These are phyloP conservation scores for Fraxinus americana DNA, from an alignment of 257 asterid species.

Conservation along the genomic window DNA sequence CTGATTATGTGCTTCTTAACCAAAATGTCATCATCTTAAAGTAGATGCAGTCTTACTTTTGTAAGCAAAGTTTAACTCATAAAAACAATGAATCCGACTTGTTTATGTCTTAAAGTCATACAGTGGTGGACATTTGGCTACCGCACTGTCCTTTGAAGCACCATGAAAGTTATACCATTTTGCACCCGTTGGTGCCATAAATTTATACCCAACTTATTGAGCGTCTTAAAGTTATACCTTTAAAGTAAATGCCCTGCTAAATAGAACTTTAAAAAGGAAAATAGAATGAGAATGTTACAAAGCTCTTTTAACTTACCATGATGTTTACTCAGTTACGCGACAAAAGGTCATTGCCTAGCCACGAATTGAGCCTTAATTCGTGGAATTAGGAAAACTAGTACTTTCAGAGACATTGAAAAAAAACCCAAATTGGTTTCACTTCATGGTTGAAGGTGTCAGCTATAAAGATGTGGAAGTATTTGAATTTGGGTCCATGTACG, in stretches of 20 bases:
- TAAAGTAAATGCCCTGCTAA: not conserved
- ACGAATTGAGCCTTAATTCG: not conserved
- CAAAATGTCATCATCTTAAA: not conserved
- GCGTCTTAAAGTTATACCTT: not conserved
- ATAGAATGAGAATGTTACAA: not conserved
- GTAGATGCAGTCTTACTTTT: constrained; percentile 12
- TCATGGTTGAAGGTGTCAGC: not conserved
- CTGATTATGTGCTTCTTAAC: constrained; percentile 10
- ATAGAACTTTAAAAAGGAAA: not conserved
- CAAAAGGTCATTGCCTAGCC: not conserved
- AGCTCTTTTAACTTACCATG: not conserved
- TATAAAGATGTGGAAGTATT: not conserved
- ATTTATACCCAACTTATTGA: not conserved
- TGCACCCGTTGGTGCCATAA: not conserved
- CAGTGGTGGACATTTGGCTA: constrained; percentile 12
- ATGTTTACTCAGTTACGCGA: not conserved
- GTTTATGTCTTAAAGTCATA: not conserved
- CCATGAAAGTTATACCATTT: not conserved
- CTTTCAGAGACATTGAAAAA: not conserved
- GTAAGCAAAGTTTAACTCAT: constrained; percentile 11
- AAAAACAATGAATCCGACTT: not conserved
- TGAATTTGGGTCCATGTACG: too few relatives aligned
- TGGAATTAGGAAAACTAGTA: not conserved
- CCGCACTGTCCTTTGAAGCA: constrained; percentile 6
- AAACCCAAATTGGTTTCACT: not conserved